Base-by-base conservation (phyloP, 164 flowering plant genomes). In the Hamamelis virginiana region DNA sequence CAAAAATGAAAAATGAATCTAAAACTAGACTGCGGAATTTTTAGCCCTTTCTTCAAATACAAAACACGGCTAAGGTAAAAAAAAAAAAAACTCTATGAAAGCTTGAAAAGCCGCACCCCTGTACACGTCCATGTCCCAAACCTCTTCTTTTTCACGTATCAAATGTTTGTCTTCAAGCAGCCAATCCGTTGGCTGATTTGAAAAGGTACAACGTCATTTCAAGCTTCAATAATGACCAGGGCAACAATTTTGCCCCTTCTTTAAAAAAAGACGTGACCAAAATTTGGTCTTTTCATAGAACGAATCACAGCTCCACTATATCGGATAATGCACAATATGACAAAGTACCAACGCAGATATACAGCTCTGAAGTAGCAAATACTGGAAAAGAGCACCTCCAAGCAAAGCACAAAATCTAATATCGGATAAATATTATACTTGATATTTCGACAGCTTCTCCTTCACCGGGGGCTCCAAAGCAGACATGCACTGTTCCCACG, bases 401-500 rank as follows among this genome's bases (percentile, higher is more conserved):
- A 1, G 46, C 10, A 71, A 5, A 62, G 22, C 45, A 64, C 26
- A 53, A 12, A 46, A 56, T 19, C 13, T 26, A 25, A 41, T 56
- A n/a, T 8, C 10, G 23, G 23, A 33, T 62, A 9, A 46, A 28
- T 3, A 55, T 76, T 80, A 88, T 22, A 94, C 88, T 82, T 82
- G 88, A 79, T 90, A 94, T 69, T 85, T 83, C 26, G 81, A 80
- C 28, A 94, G 79, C 78, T 78, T 86, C 4, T 89, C 97, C 81
- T 89, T 92, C 68, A 88, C 91, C 1, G 82, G 81, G 0, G 97
- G 89, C 71, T 94, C 98, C 82, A 94, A 79, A 46, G 94, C 77
- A 52, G 97, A 86, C 89, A 94, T 87, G 80, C 91, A 89, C 70
- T 92, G 97, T 67, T 94, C 98, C 98, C 98, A 94, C 12, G 88